Base-by-base conservation (phyloP, 2,329 filamentous ascomycete species). In the Trichoderma sp. region DNA sequence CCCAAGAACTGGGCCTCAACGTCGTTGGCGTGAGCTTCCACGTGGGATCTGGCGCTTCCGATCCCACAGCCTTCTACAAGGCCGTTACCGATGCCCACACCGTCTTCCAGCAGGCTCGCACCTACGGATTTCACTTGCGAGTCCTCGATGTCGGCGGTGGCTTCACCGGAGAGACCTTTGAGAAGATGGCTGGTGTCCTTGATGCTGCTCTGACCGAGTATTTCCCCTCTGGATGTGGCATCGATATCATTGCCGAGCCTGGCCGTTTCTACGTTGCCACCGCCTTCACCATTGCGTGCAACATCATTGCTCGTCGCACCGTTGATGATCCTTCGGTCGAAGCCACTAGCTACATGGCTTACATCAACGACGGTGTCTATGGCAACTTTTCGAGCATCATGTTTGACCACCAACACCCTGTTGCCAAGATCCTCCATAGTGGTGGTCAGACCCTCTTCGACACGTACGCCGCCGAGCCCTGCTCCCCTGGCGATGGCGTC, bases 331-430 rank as follows among this genome's bases (percentile, higher is more conserved):
- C 92, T 4, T 85, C 84, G 24, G 86, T 88, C 12, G 86, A 86
- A 65, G 86, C 88, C 74, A 90, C 90, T 73, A 93, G 91, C 76
- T 98, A 97, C 87, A 99, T 98, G 96, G 85, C 98, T 61, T 99
- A 99, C 82, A 86, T 98, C 81, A 99, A 99, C 80, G 96, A 99
- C 77, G 96, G 96, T 32, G 92, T 98, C 69, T 99, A 99, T 79
- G 96, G 96, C 78, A 98, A 98, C 85, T 98, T 99, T 80, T 97
- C 94, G 76, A 97, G 94, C 89, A 98, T 98, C 87, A 97, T 98
- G 86, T 99, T 98, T 81, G 96, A 98, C 80, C 96, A 98, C 83
- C 96, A 99, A 86, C 89, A 97, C 78, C 96, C 96, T 1, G 84
- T 92, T 60, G 93, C 95, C 71, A 93, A 92, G 82, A 88, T 98